Base-by-base conservation (phyloP, 345 rosid species). In the Cardiospermum halicacabum region DNA sequence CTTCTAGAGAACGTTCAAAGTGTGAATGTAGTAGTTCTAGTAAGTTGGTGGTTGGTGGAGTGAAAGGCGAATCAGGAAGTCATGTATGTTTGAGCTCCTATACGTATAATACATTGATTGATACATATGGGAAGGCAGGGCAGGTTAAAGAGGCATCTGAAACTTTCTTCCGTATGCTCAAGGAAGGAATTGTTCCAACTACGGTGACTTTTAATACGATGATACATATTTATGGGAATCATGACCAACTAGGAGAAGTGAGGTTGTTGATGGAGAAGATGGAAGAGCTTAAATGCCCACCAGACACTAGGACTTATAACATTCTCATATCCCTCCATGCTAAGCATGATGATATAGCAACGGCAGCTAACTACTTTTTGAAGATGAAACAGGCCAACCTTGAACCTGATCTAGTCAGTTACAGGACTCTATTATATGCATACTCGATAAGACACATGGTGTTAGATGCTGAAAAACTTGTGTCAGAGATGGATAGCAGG, bases 261-360 rank as follows among this genome's bases (percentile, higher is more conserved):
- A 66, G 75, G 66, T 75, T 78, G 5, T 74, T 93, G 74, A 85
- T 93, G 78, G 72, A 70, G 64, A 90, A 65, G 78, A 94, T 85
- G 95, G 81, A 89, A 77, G 83, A 79, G 78, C 84, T 87, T 49
- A 78, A 40, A 12, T 91, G 95, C 60, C 69, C 49, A 22, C 89
- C 86, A 5, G 99, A 94, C 74, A 86, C 97, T 6, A 84, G 95
- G 73, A 94, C 99, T 0, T 88, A 88, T 64, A 94, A 88, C 71
- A 87, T 82, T 78, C 89, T 94, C 18, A 90, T 90, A 65, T 86
- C 86, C 22, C 84, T 90, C 25, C 85, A 91, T 71, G 79, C 89
- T 24, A 85, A 84, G 77, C 81, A 80, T 62, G 73, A 79, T 55
- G 74, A 87, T 71, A 89, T 90, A 70, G 69, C 68, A 61, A 71